Evolutionary conservation across 176 grass and related monocot species (phyloP).

Genomic region (Raddia guianensis): DNA sequence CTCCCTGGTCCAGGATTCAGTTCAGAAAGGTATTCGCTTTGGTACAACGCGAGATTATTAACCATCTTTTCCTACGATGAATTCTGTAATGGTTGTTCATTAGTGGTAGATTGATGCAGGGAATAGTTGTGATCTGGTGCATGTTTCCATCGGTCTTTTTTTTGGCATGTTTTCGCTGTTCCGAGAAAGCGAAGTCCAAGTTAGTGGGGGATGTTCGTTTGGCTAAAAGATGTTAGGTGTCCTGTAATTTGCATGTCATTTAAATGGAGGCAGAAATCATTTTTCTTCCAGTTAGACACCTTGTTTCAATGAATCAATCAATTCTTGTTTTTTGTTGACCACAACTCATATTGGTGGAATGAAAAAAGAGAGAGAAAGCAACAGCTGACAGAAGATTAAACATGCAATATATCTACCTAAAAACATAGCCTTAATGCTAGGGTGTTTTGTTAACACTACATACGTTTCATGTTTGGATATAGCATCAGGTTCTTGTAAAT

Average conservation of each 20-base stretch:
- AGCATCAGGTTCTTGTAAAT: background rate
- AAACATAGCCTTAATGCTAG: background rate
- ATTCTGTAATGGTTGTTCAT: background rate
- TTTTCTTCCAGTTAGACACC: background rate
- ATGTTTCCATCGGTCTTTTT: background rate
- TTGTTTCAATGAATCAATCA: background rate
- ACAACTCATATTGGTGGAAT: background rate
- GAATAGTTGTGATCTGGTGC: background rate
- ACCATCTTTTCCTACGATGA: background rate
- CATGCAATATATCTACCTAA: background rate
- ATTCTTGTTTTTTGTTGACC: conserved; percentile 7
- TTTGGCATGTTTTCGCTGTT: conserved; percentile 10
- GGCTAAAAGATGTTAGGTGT: conserved; percentile 19
- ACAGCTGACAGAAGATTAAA: background rate
- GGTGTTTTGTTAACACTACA: background rate
- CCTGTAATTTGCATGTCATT: background rate
- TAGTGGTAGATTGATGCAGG: conserved; percentile 20
- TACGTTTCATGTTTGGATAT: background rate
- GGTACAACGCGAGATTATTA: background rate
- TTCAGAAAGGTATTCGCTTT: background rate
- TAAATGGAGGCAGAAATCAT: background rate
- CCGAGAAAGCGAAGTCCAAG: conserved; percentile 33
- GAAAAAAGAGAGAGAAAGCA: background rate
- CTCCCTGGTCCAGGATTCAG: background rate
- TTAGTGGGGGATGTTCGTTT: background rate